Percentiles rank a stretch among this genome's conserved stretches.
phyloP scores from a whole-genome alignment of 441 rosid genomes.

The Raphanus hybrid region DNA sequence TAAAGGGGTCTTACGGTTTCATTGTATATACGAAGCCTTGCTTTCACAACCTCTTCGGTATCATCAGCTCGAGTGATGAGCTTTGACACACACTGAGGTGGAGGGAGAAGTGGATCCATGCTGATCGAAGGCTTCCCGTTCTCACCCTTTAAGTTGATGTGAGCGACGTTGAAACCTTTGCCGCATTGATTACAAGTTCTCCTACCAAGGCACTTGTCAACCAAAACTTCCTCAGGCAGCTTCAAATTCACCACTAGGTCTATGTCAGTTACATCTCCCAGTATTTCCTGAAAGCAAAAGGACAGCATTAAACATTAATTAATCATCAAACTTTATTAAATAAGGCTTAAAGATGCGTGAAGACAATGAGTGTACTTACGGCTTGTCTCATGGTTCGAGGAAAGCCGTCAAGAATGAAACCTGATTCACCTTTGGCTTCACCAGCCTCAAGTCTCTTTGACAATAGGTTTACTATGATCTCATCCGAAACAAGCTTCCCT shows the following conservation, averaged over 20 bases:
- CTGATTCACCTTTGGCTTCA: slow-evolving; percentile 66
- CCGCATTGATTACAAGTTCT: slow-evolving; percentile 70
- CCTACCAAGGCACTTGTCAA: slow-evolving; percentile 73
- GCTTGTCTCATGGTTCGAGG: slow-evolving; percentile 76
- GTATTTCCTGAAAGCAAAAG: slow-evolving; percentile 70
- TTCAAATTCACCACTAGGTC: slow-evolving; percentile 73
- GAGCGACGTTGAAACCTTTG: slow-evolving; percentile 60
- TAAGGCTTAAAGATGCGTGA: not conserved
- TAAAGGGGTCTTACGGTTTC: slow-evolving; percentile 50
- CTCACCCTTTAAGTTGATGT: slow-evolving; percentile 57
- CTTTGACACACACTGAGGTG: slow-evolving; percentile 65
- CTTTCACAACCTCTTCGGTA: slow-evolving; percentile 71
- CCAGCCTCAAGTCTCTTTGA: slow-evolving; percentile 66
- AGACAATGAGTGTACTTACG: slow-evolving; percentile 41
- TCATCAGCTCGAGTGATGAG: slow-evolving; percentile 67
- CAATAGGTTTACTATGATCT: slow-evolving; percentile 56
- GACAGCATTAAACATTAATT: too few species aligned
- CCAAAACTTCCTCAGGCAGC: slow-evolving; percentile 63
- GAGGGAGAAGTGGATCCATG: slow-evolving; percentile 78
- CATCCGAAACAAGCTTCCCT: slow-evolving; percentile 67
- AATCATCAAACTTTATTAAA: too few species aligned
- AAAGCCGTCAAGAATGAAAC: slow-evolving; percentile 76
- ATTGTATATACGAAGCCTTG: slow-evolving; percentile 59
- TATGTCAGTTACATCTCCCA: slow-evolving; percentile 61
- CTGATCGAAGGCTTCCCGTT: slow-evolving; percentile 60